Conservation (phyloP, 2,329 filamentous ascomycete genomes). For the Byssoonygena ceratinophila region DNA sequence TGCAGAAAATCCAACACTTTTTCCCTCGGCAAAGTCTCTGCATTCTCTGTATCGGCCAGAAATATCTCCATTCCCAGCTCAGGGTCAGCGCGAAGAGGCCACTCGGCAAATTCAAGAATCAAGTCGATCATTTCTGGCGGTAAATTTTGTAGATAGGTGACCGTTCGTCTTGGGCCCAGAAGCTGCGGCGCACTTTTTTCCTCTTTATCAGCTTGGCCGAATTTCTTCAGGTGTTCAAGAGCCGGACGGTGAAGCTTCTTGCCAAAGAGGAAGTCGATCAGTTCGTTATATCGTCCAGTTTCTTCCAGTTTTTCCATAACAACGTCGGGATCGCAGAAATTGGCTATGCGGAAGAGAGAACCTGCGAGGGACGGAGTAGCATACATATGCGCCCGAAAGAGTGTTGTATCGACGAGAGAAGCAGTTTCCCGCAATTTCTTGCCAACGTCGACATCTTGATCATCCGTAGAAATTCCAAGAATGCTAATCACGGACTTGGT, state of each 20-base stretch:
- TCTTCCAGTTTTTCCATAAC: slow-evolving; percentile 89
- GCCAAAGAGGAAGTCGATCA: slow-evolving; percentile 95
- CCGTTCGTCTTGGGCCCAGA: slow-evolving; percentile 70
- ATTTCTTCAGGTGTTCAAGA: slow-evolving; percentile 67
- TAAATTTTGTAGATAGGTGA: slow-evolving; percentile 81
- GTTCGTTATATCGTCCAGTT: slow-evolving; percentile 75
- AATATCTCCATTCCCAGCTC: slow-evolving; percentile 85
- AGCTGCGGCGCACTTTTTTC: slow-evolving; percentile 43
- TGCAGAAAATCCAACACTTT: slow-evolving; percentile 65
- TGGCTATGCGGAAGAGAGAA: slow-evolving; percentile 85
- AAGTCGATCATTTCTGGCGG: slow-evolving; percentile 80
- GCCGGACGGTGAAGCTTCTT: slow-evolving; percentile 88
- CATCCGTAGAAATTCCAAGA: slow-evolving; percentile 42
- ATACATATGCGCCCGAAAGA: slow-evolving; percentile 94
- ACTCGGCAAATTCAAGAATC: slow-evolving; percentile 81
- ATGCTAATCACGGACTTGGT: slow-evolving; percentile 38
- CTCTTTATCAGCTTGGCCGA: slow-evolving; percentile 44
- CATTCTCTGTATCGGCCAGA: slow-evolving; percentile 84
- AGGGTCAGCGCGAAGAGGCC: slow-evolving; percentile 66
- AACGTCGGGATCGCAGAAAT: slow-evolving; percentile 92
- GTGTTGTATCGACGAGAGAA: slow-evolving; percentile 77
- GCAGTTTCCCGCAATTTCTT: slow-evolving; percentile 65
- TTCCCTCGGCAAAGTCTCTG: slow-evolving; percentile 73
- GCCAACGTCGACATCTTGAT: slow-evolving; percentile 50
- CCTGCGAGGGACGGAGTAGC: slow-evolving; percentile 73